Conservation (phyloP, 768 basidiomycete genomes). For the Gloeophyllum trabeum region DNA sequence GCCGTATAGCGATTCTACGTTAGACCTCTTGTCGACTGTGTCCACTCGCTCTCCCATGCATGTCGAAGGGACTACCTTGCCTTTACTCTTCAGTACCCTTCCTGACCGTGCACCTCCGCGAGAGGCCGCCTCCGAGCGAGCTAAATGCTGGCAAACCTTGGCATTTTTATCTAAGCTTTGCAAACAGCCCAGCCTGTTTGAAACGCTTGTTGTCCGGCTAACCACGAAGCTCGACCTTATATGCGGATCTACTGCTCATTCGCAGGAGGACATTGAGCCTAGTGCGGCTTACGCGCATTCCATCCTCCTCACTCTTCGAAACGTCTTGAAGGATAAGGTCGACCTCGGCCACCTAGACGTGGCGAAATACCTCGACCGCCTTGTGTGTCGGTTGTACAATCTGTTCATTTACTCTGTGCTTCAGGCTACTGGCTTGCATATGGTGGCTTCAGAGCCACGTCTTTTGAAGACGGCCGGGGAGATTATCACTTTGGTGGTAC, state of each 20-base stretch:
- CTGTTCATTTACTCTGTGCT: slow-evolving; percentile 38
- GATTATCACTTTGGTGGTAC: slow-evolving; percentile 58
- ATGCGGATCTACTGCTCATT: slow-evolving; percentile 26
- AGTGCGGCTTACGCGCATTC: slow-evolving; percentile 81
- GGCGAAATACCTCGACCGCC: slow-evolving; percentile 64
- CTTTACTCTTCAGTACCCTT: slow-evolving; percentile 64
- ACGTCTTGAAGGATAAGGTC: slow-evolving; percentile 45
- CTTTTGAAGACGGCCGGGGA: slow-evolving; percentile 52
- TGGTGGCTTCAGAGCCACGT: slow-evolving; percentile 32
- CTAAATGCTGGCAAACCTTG: slow-evolving; percentile 57
- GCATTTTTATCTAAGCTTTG: slow-evolving; percentile 64
- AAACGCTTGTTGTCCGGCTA: slow-evolving; percentile 68
- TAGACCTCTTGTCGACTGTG: slow-evolving; percentile 55
- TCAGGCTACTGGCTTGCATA: slow-evolving; percentile 8
- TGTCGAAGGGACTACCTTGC: slow-evolving; percentile 67
- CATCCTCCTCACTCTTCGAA: slow-evolving; percentile 58
- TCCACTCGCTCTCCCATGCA: slow-evolving; percentile 48
- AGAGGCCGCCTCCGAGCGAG: slow-evolving; percentile 42
- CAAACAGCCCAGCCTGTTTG: slow-evolving; percentile 67
- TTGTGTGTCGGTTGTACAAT: slow-evolving; percentile 64
- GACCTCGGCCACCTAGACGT: slow-evolving; percentile 50
- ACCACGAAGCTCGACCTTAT: slow-evolving; percentile 66
- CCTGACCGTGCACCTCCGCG: slow-evolving; percentile 55
- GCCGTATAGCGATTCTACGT: slow-evolving; percentile 37
- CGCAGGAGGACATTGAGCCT: slow-evolving; percentile 36